These are phyloP conservation scores for Glycyrrhiza uralensis DNA, from an alignment of 306 rosid species.

Conservation along the genomic window DNA sequence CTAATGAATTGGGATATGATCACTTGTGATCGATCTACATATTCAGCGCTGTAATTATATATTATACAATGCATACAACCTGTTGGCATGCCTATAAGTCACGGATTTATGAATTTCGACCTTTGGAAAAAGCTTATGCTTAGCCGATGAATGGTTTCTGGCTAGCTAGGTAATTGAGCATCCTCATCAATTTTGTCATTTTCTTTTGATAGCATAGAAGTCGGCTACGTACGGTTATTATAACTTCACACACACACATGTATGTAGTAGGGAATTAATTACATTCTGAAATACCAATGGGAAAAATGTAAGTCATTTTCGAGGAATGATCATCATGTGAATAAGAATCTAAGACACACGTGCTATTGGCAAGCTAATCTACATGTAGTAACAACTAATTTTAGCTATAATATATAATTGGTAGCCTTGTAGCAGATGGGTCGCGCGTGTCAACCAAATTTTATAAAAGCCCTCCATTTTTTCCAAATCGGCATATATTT, in stretches of 20 bases:
- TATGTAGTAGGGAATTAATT: neutral
- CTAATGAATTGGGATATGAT: no score
- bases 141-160: no score
- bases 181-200: conserved; percentile 1
- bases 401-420: neutral
- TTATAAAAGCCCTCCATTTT: neutral
- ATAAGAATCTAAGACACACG: conserved; percentile 32
- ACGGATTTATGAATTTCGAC: neutral
- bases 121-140: neutral
- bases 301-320: neutral
- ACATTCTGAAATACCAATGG: conserved; percentile 13
- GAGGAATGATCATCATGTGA: conserved; percentile 22
- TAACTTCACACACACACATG: no score
- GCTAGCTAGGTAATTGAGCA: no score
- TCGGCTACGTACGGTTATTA: conserved; percentile 1
- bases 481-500: neutral
- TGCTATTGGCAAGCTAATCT: conserved; percentile 22
- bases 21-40: no score
- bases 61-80: no score
- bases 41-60: no score
- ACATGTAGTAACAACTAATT: neutral
- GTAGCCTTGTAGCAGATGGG: neutral
- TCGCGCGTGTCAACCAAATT: conserved; percentile 19
- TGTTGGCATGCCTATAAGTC: neutral
- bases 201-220: conserved; percentile 11